Percentiles rank a stretch among this genome's conserved stretches.
phyloP scores from a whole-genome alignment of 495 filamentous ascomycete species.

The Aspergillus bertholletiae region DNA sequence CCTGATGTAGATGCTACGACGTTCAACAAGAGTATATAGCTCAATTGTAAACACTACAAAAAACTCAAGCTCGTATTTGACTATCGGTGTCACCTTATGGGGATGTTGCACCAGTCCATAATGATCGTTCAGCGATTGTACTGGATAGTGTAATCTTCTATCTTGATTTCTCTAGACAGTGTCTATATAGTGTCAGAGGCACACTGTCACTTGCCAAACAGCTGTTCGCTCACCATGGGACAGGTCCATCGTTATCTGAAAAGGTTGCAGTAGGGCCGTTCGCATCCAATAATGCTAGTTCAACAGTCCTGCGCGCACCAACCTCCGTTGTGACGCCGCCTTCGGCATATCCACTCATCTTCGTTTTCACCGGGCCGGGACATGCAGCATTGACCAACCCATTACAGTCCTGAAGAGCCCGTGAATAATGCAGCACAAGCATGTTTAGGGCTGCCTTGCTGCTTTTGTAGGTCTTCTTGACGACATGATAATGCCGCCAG shows the following conservation, averaged over 20 bases:
- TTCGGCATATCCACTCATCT: background rate
- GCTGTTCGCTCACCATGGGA: background rate
- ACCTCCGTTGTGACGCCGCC: background rate
- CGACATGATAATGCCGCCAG: background rate
- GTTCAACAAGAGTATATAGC: no score
- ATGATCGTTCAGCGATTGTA: no score
- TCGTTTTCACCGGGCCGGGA: background rate
- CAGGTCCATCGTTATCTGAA: background rate
- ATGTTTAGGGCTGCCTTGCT: constrained; percentile 2
- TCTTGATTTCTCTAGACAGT: no score
- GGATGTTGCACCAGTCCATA: no score
- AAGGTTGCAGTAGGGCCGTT: background rate
- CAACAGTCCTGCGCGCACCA: background rate
- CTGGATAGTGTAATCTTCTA: no score
- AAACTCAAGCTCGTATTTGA: no score
- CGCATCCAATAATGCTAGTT: background rate
- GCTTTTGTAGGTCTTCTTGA: background rate
- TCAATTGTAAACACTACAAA: no score
- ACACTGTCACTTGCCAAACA: no score
- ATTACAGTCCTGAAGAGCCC: background rate
- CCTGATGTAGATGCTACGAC: no score
- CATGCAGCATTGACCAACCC: background rate
- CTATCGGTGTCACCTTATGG: no score
- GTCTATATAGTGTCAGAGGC: no score
- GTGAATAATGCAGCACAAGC: background rate